These are phyloP conservation scores for Blastobotrys persicus DNA, from an alignment of 1,139 yeast species.

Conservation along the genomic window DNA sequence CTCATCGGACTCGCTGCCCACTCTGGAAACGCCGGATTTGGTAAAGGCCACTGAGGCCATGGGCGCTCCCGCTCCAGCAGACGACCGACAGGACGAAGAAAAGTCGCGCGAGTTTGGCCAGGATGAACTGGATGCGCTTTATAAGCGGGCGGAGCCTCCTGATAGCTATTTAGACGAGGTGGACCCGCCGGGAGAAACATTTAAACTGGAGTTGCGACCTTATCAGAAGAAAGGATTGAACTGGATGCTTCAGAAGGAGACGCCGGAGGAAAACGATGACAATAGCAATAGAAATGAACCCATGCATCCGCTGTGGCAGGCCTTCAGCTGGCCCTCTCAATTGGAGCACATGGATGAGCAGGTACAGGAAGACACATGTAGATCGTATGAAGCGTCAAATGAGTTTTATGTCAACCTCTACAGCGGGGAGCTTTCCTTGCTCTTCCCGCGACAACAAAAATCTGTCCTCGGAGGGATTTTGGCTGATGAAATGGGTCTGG, in stretches of 20 bases:
- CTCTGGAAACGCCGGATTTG: conserved; percentile 16
- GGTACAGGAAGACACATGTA: background rate
- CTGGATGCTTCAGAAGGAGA: conserved; percentile 67
- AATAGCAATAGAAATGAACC: conserved; percentile 40
- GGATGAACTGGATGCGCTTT: conserved; percentile 75
- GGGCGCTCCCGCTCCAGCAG: conserved; percentile 33
- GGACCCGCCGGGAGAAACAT: conserved; percentile 60
- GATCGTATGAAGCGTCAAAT: conserved; percentile 14
- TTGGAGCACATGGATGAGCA: conserved; percentile 13
- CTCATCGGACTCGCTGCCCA: conserved; percentile 11
- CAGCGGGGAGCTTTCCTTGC: conserved; percentile 73
- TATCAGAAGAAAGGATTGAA: conserved; percentile 80
- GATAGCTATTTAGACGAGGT: conserved; percentile 55
- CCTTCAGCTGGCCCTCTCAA: conserved; percentile 68
- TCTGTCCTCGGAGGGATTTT: conserved; percentile 78
- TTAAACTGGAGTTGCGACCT: conserved; percentile 55
- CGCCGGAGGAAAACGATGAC: conserved; percentile 32
- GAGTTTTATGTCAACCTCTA: conserved; percentile 76
- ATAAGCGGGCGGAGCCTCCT: conserved; percentile 55
- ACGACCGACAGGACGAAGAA: conserved; percentile 25
- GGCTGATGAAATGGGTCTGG: conserved; percentile 98
- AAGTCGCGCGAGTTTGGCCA: conserved; percentile 50
- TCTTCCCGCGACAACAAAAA: conserved; percentile 53
- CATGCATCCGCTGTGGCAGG: conserved; percentile 86
- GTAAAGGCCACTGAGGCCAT: conserved; percentile 29